Conservation (phyloP, 306 rosid species). For the Cajanus cajan region DNA sequence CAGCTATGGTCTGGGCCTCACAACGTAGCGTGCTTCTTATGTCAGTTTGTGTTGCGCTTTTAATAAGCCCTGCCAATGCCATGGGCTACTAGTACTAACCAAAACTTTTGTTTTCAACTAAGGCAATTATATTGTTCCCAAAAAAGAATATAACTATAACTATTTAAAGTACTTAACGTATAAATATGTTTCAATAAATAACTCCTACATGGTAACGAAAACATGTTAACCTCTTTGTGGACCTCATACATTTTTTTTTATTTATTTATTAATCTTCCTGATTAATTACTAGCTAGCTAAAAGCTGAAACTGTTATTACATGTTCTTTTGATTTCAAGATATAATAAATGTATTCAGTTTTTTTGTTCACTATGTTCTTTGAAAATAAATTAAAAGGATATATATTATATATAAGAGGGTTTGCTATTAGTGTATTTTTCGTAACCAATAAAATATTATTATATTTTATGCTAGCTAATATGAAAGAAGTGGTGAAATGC, state of each 20-base stretch:
- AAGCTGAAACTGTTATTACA: too few relatives aligned
- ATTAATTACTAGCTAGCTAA: too few relatives aligned
- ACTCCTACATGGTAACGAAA: too few relatives aligned
- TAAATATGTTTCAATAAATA: background rate
- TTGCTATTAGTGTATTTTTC: too few relatives aligned
- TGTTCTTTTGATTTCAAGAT: background rate
- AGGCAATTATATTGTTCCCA: background rate
- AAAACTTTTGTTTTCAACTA: background rate
- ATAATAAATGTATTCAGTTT: background rate
- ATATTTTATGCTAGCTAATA: background rate
- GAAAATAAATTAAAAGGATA: background rate
- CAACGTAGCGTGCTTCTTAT: background rate
- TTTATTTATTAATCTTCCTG: background rate
- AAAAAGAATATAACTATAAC: background rate
- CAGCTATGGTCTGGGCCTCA: background rate
- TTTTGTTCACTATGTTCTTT: background rate
- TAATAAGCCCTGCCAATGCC: background rate
- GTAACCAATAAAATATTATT: too few relatives aligned
- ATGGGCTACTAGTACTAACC: background rate
- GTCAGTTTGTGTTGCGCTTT: background rate
- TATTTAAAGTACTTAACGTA: background rate
- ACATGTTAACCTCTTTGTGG: background rate
- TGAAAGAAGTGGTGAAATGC: background rate
- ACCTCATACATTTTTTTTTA: too few relatives aligned
- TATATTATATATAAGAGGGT: background rate